A percentile compares a stretch with the other conserved stretches of the same genome.
Evolutionary conservation across 2,329 filamentous ascomycete species (phyloP).

Genomic region (Nigrospora osmanthi): DNA sequence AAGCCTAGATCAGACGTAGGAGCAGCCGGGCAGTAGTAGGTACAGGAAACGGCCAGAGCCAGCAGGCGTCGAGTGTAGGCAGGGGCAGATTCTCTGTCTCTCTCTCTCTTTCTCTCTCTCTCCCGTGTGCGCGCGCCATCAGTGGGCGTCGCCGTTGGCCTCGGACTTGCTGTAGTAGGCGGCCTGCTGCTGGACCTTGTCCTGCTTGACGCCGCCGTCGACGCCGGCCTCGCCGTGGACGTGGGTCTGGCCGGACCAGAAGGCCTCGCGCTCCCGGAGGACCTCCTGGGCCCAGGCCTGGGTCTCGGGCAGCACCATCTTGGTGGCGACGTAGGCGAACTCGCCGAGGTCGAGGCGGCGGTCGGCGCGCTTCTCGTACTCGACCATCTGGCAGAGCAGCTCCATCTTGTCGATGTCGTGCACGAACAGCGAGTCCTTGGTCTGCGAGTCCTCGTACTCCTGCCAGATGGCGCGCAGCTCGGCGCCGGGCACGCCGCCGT

Average conservation of each 20-base stretch:
- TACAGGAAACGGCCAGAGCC: too few species aligned
- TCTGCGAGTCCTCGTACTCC: conserved; percentile 87
- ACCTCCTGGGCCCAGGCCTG: conserved; percentile 72
- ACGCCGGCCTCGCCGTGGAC: conserved; percentile 37
- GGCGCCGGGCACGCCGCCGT: conserved; percentile 59
- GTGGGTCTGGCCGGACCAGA: conserved; percentile 54
- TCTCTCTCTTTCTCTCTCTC: too few species aligned
- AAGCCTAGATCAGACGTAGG: too few species aligned
- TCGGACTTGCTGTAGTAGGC: conserved; percentile 32
- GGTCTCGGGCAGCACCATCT: conserved; percentile 70
- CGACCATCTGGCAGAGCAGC: conserved; percentile 87
- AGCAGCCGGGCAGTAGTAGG: too few species aligned
- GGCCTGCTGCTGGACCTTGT: conserved; percentile 33
- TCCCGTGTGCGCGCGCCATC: too few species aligned
- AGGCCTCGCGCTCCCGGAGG: conserved; percentile 64
- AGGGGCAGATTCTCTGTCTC: too few species aligned
- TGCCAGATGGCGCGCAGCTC: conserved; percentile 80
- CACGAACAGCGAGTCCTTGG: conserved; percentile 79
- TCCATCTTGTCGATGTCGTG: conserved; percentile 98
- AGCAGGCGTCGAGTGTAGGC: too few species aligned
- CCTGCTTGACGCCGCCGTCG: conserved; percentile 27
- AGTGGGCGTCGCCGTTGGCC: too few species aligned
- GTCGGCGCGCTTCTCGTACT: conserved; percentile 74
- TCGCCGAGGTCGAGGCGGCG: conserved; percentile 71
- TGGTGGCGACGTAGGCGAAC: conserved; percentile 71